Conservation (phyloP, 768 basidiomycete genomes). For the Clavulina sp. region DNA sequence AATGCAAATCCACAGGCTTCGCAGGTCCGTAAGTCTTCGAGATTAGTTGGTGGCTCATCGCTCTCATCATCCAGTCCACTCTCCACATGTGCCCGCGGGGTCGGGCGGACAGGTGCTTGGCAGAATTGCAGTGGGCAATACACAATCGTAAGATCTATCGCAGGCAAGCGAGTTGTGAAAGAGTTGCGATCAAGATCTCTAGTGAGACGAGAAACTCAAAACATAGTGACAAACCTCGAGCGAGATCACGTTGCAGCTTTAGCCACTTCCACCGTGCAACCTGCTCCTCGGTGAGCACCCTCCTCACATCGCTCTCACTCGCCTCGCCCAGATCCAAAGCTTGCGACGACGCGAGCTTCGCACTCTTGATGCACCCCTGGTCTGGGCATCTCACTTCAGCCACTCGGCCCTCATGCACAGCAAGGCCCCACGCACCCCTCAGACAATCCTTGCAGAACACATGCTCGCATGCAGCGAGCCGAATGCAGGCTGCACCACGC, state of each 20-base stretch:
- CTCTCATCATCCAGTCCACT: slow-evolving; percentile 12
- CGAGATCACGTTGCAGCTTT: slow-evolving; percentile 48
- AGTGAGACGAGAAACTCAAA: no score
- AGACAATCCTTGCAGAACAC: slow-evolving; percentile 75
- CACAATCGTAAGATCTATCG: slow-evolving; percentile 54
- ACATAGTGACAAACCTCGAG: slow-evolving; percentile 43
- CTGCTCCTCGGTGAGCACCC: slow-evolving; percentile 48
- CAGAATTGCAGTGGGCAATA: slow-evolving; percentile 69
- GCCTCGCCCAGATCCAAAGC: slow-evolving; percentile 31
- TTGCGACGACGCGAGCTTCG: slow-evolving; percentile 27
- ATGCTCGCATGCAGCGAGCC: slow-evolving; percentile 46
- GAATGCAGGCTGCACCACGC: slow-evolving; percentile 60
- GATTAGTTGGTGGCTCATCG: slow-evolving; percentile 33
- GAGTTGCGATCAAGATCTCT: neutral
- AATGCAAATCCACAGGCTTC: slow-evolving; percentile 57
- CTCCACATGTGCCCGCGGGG: slow-evolving; percentile 13
- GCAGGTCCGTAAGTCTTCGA: slow-evolving; percentile 55
- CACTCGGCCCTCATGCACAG: slow-evolving; percentile 64
- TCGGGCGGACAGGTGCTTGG: slow-evolving; percentile 66
- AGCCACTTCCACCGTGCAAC: slow-evolving; percentile 64
- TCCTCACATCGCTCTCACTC: slow-evolving; percentile 51
- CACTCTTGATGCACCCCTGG: slow-evolving; percentile 62
- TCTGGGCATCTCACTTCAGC: slow-evolving; percentile 67
- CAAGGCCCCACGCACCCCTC: slow-evolving; percentile 63
- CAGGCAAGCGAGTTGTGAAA: neutral